Percentiles rank a stretch among this genome's conserved stretches.
Conservation (phyloP, 139 green algal genomes). For the Medakamo hakoo region DNA sequence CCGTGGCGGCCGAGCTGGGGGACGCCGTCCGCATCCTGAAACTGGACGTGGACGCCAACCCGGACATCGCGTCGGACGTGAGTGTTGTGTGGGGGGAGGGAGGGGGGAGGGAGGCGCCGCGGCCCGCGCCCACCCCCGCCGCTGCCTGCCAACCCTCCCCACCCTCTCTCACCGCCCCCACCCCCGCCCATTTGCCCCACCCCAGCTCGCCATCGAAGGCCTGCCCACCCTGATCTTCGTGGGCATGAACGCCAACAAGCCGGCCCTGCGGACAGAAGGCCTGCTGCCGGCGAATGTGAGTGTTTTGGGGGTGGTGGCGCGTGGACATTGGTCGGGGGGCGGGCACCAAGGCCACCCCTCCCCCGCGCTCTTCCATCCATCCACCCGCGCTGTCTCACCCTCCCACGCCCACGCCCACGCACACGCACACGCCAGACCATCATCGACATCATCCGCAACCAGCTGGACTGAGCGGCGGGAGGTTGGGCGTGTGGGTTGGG, state of each 20-base stretch:
- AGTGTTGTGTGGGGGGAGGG: slow-evolving; percentile 16
- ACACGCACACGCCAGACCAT: no score
- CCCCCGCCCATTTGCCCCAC: no score
- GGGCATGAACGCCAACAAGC: slow-evolving; percentile 61
- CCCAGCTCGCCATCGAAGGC: slow-evolving; percentile 69
- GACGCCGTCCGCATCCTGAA: slow-evolving; percentile 73
- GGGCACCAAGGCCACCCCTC: no score
- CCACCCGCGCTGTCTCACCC: no score
- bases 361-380: no score
- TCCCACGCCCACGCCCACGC: no score
- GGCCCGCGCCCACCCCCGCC: no score
- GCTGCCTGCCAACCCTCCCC: neutral
- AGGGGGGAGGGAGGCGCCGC: neutral
- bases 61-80: slow-evolving; percentile 48
- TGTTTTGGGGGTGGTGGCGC: neutral
- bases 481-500: no score
- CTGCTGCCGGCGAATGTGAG: slow-evolving; percentile 44
- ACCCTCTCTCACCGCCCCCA: neutral
- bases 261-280: slow-evolving; percentile 78
- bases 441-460: no score
- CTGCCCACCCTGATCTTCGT: slow-evolving; percentile 91
- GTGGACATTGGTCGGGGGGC: no score
- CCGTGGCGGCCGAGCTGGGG: slow-evolving; percentile 44
- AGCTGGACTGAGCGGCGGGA: no score
- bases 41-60: slow-evolving; percentile 86